phyloP scores from a whole-genome alignment of 306 rosid species.

The Sicyos baderoa region DNA sequence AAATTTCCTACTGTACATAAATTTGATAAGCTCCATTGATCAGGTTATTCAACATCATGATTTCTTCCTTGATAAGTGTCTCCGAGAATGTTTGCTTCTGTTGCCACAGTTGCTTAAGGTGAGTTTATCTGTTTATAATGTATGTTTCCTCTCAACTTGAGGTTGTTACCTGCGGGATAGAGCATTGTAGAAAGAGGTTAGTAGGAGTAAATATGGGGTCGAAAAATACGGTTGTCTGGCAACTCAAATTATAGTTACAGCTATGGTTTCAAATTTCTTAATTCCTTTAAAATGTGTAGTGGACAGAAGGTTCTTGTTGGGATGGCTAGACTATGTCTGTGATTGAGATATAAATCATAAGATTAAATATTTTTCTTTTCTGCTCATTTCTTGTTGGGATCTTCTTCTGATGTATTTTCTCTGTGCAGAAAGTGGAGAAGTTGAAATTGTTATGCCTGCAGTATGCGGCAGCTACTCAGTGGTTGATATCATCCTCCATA shows the following conservation, averaged over 20 bases:
- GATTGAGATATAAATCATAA: neutral
- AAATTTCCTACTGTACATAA: constrained; percentile 3
- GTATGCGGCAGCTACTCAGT: constrained; percentile 84
- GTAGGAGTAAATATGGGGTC: neutral
- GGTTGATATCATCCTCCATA: constrained; percentile 74
- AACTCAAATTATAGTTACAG: neutral
- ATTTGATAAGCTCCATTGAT: constrained; percentile 29
- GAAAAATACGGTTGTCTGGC: neutral
- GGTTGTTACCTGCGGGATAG: neutral
- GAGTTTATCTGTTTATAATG: constrained; percentile 35
- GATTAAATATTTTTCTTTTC: neutral
- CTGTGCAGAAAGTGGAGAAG: constrained; percentile 78
- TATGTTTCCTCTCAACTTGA: neutral
- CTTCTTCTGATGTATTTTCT: constrained; percentile 15
- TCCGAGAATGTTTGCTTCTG: constrained; percentile 88
- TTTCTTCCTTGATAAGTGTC: constrained; percentile 83
- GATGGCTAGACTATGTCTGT: neutral
- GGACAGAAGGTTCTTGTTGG: neutral
- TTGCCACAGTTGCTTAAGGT: constrained; percentile 91
- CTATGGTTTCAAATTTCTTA: neutral
- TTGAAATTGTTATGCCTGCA: constrained; percentile 79
- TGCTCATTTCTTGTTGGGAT: neutral
- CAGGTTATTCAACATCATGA: constrained; percentile 97
- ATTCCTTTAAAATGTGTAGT: neutral
- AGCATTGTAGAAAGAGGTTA: neutral